Evolutionary conservation across 805 yeast genomes (phyloP).

Genomic region (Maudiozyma bulderi): DNA sequence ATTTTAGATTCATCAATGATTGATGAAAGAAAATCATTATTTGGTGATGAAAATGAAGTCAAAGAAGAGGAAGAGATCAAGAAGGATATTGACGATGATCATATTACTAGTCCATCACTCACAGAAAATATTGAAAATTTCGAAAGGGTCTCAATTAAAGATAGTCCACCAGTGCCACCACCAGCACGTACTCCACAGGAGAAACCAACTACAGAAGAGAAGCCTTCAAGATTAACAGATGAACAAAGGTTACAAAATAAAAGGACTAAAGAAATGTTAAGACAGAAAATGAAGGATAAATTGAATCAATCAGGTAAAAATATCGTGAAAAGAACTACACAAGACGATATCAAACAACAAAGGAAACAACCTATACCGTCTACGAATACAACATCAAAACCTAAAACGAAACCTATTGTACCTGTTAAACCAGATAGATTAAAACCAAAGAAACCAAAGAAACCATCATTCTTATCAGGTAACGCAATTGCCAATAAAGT

Average conservation of each 20-base stretch:
- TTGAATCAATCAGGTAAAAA: slow-evolving; percentile 25
- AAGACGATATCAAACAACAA: not conserved
- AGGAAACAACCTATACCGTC: slow-evolving; percentile 4
- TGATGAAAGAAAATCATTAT: not conserved
- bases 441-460: slow-evolving; percentile 30
- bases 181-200: not conserved
- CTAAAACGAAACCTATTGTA: slow-evolving; percentile 30
- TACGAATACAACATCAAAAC: not conserved
- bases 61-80: not conserved
- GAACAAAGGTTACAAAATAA: not conserved
- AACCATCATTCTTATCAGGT: slow-evolving; percentile 41
- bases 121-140: not conserved
- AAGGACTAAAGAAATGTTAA: slow-evolving; percentile 3
- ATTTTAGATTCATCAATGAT: slow-evolving; percentile 1
- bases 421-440: slow-evolving; percentile 48
- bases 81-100: not conserved
- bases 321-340: slow-evolving; percentile 27
- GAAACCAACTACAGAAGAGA: not conserved
- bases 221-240: not conserved
- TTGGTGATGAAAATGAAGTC: not conserved
- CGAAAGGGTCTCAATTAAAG: not conserved
- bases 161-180: not conserved
- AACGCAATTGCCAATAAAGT: slow-evolving; percentile 4
- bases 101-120: not conserved
- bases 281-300: slow-evolving; percentile 35